Conservation (phyloP, 2,329 filamentous ascomycete species). For the Orbilia brochopaga region DNA sequence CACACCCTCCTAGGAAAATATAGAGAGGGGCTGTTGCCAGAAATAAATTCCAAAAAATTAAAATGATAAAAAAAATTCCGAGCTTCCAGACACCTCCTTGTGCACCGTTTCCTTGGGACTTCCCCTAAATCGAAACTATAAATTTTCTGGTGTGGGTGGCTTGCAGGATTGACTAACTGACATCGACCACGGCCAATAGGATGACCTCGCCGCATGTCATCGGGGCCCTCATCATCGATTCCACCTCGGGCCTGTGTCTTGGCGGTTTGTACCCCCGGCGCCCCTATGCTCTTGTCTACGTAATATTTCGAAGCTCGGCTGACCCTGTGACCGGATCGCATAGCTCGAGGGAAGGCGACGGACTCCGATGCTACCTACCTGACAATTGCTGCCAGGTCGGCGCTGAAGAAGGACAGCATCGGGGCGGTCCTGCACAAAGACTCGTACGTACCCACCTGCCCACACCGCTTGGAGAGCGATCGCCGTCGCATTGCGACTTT, state of each 20-base stretch:
- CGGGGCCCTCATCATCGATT: constrained; percentile 54
- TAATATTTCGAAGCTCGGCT: constrained; percentile 3
- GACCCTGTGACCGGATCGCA: constrained; percentile 9
- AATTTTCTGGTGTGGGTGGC: constrained; percentile 14
- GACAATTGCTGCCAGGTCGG: constrained; percentile 52
- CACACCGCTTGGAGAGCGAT: not conserved
- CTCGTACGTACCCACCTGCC: constrained; percentile 49
- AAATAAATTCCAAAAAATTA: too few species aligned
- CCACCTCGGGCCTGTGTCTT: constrained; percentile 53
- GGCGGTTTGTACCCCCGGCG: constrained; percentile 45
- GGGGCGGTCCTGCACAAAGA: constrained; percentile 54
- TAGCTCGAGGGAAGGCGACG: constrained; percentile 54
- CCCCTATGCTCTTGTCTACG: constrained; percentile 5
- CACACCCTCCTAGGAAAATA: not conserved
- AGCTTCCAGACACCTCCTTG: not conserved
- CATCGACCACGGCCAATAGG: constrained; percentile 45
- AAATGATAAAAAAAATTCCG: not conserved
- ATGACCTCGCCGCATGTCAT: constrained; percentile 54
- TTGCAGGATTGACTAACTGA: constrained; percentile 25
- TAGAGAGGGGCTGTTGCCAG: too few species aligned
- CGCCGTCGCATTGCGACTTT: constrained; percentile 2
- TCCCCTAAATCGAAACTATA: constrained; percentile 2
- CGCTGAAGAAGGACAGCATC: constrained; percentile 53
- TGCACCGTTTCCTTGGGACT: not conserved
- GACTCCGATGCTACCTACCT: constrained; percentile 55